phyloP scores from a whole-genome alignment of 139 green algal species.

The Chlamydomonas sp. region DNA sequence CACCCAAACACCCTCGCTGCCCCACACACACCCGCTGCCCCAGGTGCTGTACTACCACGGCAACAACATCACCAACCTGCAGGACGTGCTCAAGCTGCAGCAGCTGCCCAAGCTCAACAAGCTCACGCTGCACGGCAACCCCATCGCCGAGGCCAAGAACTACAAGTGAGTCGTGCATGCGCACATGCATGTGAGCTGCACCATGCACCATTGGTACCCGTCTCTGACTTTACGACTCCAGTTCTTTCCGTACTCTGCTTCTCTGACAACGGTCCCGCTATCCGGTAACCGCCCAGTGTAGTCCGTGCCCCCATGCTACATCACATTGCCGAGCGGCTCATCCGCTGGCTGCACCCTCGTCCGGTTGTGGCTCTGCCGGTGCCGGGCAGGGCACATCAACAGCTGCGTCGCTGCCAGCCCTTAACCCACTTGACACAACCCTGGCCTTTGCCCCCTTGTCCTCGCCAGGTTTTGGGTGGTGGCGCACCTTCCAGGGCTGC shows the following conservation, averaged over 20 bases:
- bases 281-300: too few relatives aligned
- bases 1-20: neutral
- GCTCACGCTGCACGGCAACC: slow-evolving; percentile 59
- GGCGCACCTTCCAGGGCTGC: slow-evolving; percentile 11
- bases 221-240: too few relatives aligned
- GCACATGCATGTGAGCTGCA: neutral
- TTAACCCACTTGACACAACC: neutral
- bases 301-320: too few relatives aligned
- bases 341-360: too few relatives aligned
- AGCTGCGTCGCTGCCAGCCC: too few relatives aligned
- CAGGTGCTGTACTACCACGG: slow-evolving; percentile 54
- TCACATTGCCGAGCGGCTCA: too few relatives aligned
- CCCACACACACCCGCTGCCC: too few relatives aligned
- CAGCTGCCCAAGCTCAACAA: slow-evolving; percentile 49
- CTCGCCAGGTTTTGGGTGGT: slow-evolving; percentile 12
- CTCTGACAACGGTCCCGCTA: too few relatives aligned
- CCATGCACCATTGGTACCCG: too few relatives aligned
- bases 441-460: too few relatives aligned
- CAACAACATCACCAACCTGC: slow-evolving; percentile 53
- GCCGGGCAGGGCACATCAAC: too few relatives aligned
- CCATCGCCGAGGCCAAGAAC: slow-evolving; percentile 40
- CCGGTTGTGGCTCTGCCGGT: too few relatives aligned
- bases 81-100: slow-evolving; percentile 52
- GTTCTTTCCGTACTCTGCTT: neutral
- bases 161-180: slow-evolving; percentile 25